Conservation (phyloP, 2,329 filamentous ascomycete species). For the Aureobasidium sp. region DNA sequence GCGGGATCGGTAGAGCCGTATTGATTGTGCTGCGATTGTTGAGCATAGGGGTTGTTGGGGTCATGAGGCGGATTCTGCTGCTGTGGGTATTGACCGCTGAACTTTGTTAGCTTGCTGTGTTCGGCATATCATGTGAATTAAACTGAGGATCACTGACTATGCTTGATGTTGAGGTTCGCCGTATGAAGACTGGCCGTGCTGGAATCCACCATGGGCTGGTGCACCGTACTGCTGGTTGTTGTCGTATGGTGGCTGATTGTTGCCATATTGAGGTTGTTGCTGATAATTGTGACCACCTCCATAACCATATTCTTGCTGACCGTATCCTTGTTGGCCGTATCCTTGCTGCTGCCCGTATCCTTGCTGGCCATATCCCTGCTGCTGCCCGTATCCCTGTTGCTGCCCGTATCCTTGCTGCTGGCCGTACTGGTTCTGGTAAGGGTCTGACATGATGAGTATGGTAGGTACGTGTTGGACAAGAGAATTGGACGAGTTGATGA, state of each 20-base stretch:
- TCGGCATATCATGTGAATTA: constrained; percentile 23
- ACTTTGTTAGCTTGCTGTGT: constrained; percentile 3
- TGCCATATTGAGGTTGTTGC: constrained; percentile 25
- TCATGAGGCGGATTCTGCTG: constrained; percentile 33
- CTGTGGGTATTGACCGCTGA: constrained; percentile 26
- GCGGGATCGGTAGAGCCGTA: constrained; percentile 40
- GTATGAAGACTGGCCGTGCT: constrained; percentile 37
- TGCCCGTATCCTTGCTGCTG: constrained; percentile 19
- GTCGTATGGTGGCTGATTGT: too few relatives aligned
- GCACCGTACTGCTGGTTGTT: constrained; percentile 29
- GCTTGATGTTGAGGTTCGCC: constrained; percentile 24
- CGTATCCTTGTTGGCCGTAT: constrained; percentile 18
- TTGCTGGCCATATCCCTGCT: constrained; percentile 19
- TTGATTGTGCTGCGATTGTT: constrained; percentile 28
- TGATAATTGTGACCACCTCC: too few relatives aligned
- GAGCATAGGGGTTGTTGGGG: constrained; percentile 32
- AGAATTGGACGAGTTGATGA: too few relatives aligned
- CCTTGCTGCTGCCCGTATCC: constrained; percentile 19
- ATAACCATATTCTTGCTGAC: too few relatives aligned
- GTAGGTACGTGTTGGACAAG: not conserved
- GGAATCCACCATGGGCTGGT: constrained; percentile 43
- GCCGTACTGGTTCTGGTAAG: constrained; percentile 33
- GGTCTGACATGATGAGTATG: constrained; percentile 44
- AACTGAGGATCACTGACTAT: constrained; percentile 28
- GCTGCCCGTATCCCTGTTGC: constrained; percentile 16